Evolutionary conservation across 805 yeast genomes (phyloP).

Genomic region (Kockiozyma suomiensis): DNA sequence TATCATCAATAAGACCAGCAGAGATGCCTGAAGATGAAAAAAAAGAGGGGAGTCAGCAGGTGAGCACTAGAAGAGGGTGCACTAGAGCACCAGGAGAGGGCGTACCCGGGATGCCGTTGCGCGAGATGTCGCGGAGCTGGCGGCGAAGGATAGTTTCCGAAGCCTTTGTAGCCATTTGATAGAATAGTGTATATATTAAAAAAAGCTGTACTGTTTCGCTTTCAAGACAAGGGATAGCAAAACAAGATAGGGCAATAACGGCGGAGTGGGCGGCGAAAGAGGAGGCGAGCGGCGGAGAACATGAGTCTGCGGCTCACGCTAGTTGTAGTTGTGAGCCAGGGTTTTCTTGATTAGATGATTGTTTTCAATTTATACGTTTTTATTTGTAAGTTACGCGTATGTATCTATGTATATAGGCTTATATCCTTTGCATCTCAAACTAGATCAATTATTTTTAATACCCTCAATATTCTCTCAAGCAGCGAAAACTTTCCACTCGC

Average conservation of each 20-base stretch:
- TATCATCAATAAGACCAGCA: constrained; percentile 75
- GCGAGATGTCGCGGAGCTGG: constrained; percentile 30
- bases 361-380: background rate
- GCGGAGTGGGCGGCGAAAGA: too few species aligned
- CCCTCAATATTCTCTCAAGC: too few species aligned
- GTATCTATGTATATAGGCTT: too few species aligned
- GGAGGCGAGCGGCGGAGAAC: background rate
- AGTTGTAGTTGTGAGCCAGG: too few species aligned
- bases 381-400: too few species aligned
- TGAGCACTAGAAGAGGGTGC: background rate
- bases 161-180: constrained; percentile 22
- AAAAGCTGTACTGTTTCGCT: background rate
- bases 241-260: background rate
- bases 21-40: constrained; percentile 56
- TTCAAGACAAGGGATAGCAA: background rate
- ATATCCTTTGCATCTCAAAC: too few species aligned
- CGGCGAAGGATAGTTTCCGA: constrained; percentile 32
- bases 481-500: constrained; percentile 58
- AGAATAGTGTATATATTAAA: too few species aligned
- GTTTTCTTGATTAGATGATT: background rate
- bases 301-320: too few species aligned
- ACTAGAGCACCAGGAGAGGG: background rate
- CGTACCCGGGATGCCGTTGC: constrained; percentile 32
- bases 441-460: too few species aligned
- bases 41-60: background rate